Evolutionary conservation across 306 rosid genomes (phyloP).

Genomic region (Lotus japonicus): DNA sequence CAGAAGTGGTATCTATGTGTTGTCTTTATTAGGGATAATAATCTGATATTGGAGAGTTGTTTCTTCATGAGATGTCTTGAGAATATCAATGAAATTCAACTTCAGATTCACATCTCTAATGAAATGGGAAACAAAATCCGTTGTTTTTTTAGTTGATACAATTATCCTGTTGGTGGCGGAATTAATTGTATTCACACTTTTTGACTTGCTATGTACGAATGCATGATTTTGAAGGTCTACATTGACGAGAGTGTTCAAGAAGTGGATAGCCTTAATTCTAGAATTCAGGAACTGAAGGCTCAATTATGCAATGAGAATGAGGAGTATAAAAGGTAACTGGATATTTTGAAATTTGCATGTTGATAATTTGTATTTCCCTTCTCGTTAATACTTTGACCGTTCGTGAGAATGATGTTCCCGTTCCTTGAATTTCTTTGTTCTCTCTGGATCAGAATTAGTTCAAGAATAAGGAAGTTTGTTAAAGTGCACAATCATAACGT

Average conservation of each 20-base stretch:
- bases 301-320: conserved; percentile 66
- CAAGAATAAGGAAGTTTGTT: conserved; percentile 69
- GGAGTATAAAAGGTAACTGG: conserved; percentile 62
- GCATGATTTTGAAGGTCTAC: conserved; percentile 38
- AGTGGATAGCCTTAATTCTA: conserved; percentile 73
- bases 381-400: not conserved
- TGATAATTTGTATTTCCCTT: conserved; percentile 8
- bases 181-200: not conserved
- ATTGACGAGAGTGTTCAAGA: conserved; percentile 79
- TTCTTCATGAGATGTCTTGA: not conserved
- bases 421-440: conserved; percentile 16
- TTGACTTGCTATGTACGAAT: conserved; percentile 13
- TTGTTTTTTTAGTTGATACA: not conserved
- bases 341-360: not conserved
- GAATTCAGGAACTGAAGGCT: conserved; percentile 83
- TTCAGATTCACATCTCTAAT: conserved; percentile 1
- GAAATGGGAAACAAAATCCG: not conserved
- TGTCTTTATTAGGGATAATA: too few species aligned
- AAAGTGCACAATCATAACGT: conserved; percentile 52
- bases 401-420: conserved; percentile 15
- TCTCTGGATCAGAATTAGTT: conserved; percentile 53
- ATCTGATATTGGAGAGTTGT: conserved; percentile 2
- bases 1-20: too few species aligned
- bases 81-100: conserved; percentile 12
- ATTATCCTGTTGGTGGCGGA: not conserved